These are phyloP conservation scores for Fagopyrum esculentum DNA, from an alignment of 148 eudicot genomes.

Conservation along the genomic window DNA sequence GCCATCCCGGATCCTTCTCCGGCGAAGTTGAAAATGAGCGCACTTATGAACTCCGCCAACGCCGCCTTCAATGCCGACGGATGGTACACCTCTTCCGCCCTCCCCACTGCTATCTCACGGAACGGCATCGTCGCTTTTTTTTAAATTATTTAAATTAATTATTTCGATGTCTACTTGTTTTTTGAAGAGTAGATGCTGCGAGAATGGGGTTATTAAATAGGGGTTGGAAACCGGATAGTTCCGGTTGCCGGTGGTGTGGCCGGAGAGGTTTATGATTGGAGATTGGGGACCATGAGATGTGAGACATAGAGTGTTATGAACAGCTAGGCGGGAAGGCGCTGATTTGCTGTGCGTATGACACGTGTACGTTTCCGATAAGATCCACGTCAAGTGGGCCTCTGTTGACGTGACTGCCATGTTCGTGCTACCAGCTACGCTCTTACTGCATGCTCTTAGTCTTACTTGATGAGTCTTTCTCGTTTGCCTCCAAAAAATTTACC, in stretches of 20 bases:
- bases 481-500: background rate
- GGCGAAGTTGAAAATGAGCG: conserved; percentile 30
- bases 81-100: conserved; percentile 19
- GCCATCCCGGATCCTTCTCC: conserved; percentile 34
- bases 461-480: too few relatives aligned
- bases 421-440: background rate
- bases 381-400: conserved; percentile 3
- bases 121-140: conserved; percentile 11
- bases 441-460: background rate
- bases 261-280: background rate
- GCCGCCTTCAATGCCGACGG: conserved; percentile 28
- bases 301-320: background rate
- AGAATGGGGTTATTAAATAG: background rate
- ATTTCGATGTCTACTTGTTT: background rate
- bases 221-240: background rate
- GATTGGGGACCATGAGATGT: background rate
- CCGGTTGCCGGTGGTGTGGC: conserved; percentile 4
- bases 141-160: background rate
- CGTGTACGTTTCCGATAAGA: conserved; percentile 8
- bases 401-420: conserved; percentile 1
- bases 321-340: background rate
- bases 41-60: conserved; percentile 29
- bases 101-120: conserved; percentile 16
- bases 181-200: background rate
- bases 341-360: background rate